These are phyloP conservation scores for Sanghuangporus weigelae DNA, from an alignment of 1,284 basidiomycete species.

Conservation along the genomic window DNA sequence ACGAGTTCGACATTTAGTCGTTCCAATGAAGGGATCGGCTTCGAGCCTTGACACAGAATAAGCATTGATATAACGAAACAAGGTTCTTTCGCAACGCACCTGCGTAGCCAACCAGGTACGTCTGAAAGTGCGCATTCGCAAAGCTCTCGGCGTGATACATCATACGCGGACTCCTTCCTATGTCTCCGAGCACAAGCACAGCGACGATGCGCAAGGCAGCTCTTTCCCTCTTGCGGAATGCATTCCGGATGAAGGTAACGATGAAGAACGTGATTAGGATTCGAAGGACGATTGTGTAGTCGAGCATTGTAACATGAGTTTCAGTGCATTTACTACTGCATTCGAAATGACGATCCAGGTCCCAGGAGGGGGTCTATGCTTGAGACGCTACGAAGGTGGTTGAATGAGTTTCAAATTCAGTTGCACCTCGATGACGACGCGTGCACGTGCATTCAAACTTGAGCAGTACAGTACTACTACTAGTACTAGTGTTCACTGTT, in stretches of 20 bases:
- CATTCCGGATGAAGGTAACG: conserved; percentile 5
- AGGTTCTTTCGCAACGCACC: conserved; percentile 42
- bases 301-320: neutral
- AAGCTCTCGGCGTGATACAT: conserved; percentile 98
- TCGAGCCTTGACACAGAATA: conserved; percentile 51
- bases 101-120: conserved; percentile 82
- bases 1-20: conserved; percentile 59
- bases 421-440: no score
- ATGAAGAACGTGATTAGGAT: neutral
- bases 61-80: no score
- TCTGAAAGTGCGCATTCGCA: conserved; percentile 74
- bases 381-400: no score
- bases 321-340: neutral
- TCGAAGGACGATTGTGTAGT: neutral
- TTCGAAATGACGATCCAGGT: neutral
- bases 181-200: conserved; percentile 92
- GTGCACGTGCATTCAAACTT: no score
- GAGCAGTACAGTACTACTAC: no score
- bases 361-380: neutral
- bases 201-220: conserved; percentile 56
- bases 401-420: no score
- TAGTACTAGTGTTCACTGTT: no score
- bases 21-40: conserved; percentile 64
- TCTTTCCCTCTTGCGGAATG: conserved; percentile 10
- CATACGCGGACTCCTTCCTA: conserved; percentile 95